Conservation (phyloP, 768 basidiomycete species). For the Tubosaeta sp. region DNA sequence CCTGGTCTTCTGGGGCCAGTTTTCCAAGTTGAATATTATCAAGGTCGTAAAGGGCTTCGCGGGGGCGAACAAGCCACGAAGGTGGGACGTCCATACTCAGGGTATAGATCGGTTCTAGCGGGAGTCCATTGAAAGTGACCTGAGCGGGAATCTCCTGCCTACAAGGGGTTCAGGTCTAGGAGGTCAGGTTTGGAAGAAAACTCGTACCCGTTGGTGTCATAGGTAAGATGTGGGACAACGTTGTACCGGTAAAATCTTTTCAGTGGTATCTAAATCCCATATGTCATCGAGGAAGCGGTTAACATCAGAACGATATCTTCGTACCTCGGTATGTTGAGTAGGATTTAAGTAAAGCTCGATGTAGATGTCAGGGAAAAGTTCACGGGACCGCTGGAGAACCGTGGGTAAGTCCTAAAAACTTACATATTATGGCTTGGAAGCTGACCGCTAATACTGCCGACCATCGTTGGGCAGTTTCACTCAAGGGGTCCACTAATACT, state of each 20-base stretch:
- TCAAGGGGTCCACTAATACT: constrained; percentile 79
- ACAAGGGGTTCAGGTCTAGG: not conserved
- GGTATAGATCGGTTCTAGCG: constrained; percentile 86
- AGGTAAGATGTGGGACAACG: constrained; percentile 50
- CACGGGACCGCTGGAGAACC: constrained; percentile 13
- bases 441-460: constrained; percentile 70
- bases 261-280: constrained; percentile 61
- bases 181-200: not conserved
- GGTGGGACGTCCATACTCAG: constrained; percentile 88
- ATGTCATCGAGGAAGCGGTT: not conserved
- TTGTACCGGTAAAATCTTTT: constrained; percentile 92
- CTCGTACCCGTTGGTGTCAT: constrained; percentile 64
- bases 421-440: not conserved
- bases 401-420: not conserved
- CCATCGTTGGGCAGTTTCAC: constrained; percentile 83
- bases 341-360: constrained; percentile 84
- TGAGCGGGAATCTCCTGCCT: constrained; percentile 58
- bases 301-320: constrained; percentile 10
- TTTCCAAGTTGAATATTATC: constrained; percentile 89
- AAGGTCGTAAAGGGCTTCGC: constrained; percentile 84
- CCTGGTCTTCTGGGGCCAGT: constrained; percentile 52
- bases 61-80: constrained; percentile 92
- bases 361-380: constrained; percentile 57
- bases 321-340: constrained; percentile 59
- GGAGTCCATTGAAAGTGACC: constrained; percentile 67